These are phyloP conservation scores for Porphyra umbilicalis DNA, from an alignment of 31 red algal genomes.

Conservation along the genomic window DNA sequence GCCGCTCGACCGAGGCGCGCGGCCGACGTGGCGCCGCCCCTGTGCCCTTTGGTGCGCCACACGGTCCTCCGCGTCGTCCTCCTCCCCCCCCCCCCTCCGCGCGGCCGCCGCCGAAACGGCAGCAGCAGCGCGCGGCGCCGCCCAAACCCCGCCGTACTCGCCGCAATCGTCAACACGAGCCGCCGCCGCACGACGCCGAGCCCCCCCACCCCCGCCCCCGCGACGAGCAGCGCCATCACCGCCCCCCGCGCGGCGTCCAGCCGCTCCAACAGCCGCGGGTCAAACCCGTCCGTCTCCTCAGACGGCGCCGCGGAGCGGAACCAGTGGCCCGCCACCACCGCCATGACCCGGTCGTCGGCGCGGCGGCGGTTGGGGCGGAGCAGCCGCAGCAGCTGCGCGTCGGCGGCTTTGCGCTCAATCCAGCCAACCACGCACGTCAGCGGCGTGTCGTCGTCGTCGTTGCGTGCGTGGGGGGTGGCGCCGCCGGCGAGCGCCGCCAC, in stretches of 20 bases:
- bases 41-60: no score
- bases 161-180: no score
- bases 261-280: no score
- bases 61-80: no score
- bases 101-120: background rate
- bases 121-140: background rate
- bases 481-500: background rate
- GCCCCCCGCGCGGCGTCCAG: background rate
- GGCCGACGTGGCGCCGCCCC: no score
- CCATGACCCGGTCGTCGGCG: background rate
- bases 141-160: background rate
- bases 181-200: background rate
- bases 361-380: no score
- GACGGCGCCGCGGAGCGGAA: no score
- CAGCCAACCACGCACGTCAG: background rate
- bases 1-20: no score
- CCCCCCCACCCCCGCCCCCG: background rate
- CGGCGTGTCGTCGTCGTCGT: background rate
- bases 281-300: no score
- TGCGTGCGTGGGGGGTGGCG: background rate
- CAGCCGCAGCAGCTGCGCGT: no score
- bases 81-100: no score
- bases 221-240: background rate
- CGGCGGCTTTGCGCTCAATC: background rate
- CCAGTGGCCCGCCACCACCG: background rate